Evolutionary conservation across 345 rosid species (phyloP).

Genomic region (Theobroma cacao): DNA sequence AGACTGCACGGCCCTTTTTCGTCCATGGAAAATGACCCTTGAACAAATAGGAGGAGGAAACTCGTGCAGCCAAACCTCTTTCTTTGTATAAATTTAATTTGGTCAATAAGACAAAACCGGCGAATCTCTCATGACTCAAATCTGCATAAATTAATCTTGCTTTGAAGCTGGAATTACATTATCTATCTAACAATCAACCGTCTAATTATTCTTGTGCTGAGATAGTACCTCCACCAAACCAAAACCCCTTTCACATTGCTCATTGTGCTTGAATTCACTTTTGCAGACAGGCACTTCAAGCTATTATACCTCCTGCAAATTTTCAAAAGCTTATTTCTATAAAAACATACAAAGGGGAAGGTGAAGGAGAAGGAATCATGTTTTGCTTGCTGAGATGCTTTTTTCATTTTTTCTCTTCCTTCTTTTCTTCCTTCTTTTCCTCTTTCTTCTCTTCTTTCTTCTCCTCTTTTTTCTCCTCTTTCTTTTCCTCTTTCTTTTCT

Average conservation of each 20-base stretch:
- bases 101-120: conserved; percentile 6
- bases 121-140: neutral
- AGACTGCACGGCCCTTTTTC: neutral
- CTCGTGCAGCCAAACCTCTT: neutral
- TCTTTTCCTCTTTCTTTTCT: conserved; percentile 62
- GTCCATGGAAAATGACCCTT: neutral
- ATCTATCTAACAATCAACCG: neutral
- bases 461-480: conserved; percentile 51
- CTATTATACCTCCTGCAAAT: neutral
- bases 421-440: conserved; percentile 12
- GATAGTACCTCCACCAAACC: neutral
- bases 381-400: neutral
- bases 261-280: neutral
- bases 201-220: neutral
- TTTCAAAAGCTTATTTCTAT: neutral
- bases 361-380: neutral
- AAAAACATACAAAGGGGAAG: neutral
- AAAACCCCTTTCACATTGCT: neutral
- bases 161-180: neutral
- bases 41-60: neutral
- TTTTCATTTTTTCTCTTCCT: conserved; percentile 29
- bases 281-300: neutral
- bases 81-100: neutral
- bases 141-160: neutral
- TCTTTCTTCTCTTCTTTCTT: conserved; percentile 45